phyloP scores from a whole-genome alignment of 2,329 filamentous ascomycete species.

The Aspergillus versicolor region DNA sequence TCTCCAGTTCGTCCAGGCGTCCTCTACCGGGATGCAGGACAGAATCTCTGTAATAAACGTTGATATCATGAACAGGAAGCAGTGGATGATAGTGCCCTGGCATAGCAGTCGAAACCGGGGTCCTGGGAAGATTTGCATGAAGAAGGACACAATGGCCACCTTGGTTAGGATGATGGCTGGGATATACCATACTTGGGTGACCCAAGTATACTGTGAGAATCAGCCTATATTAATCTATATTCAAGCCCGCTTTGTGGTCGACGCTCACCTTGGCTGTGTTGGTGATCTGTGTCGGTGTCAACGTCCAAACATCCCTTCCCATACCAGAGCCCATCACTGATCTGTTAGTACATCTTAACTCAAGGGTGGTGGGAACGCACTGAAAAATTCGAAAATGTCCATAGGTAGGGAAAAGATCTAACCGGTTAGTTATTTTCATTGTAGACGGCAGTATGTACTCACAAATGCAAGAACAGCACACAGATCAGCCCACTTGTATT shows the following conservation, averaged over 20 bases:
- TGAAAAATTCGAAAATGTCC: constrained; percentile 1
- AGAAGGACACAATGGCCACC: constrained; percentile 1
- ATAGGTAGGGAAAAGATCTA: background rate
- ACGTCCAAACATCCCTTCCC: constrained; percentile 1
- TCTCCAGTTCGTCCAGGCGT: background rate
- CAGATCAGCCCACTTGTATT: background rate
- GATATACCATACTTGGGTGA: background rate
- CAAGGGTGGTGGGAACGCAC: background rate
- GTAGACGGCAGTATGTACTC: no score
- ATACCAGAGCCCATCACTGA: background rate
- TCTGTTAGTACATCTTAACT: no score
- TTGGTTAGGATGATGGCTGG: background rate
- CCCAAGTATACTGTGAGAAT: background rate
- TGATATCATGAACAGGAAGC: constrained; percentile 1
- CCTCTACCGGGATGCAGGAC: background rate
- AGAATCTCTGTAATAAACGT: background rate
- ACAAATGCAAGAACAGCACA: background rate
- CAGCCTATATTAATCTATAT: no score
- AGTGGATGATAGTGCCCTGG: background rate
- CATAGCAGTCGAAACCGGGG: background rate
- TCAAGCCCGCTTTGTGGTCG: no score
- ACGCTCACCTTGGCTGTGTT: background rate
- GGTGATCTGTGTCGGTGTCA: background rate
- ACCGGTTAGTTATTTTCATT: no score
- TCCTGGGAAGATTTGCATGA: background rate